These are phyloP conservation scores for Penicillium malachiteum DNA, from an alignment of 495 filamentous ascomycete species.

Conservation along the genomic window DNA sequence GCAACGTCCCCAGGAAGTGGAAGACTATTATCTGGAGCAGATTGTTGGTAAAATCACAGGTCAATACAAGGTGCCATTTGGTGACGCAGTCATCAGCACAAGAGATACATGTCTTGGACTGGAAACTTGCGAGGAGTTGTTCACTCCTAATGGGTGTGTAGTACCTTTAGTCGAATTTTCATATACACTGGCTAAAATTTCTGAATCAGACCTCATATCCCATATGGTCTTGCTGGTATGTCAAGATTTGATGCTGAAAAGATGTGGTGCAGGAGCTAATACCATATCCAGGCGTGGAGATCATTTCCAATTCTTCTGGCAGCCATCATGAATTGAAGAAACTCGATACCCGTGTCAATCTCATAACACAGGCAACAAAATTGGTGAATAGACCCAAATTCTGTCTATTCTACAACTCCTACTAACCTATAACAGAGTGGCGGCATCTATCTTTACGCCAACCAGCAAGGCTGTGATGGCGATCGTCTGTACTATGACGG, in stretches of 20 bases:
- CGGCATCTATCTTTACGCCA: conserved; percentile 75
- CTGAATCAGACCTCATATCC: conserved; percentile 30
- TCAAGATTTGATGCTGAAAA: not conserved
- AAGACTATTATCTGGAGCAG: conserved; percentile 72
- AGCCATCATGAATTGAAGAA: conserved; percentile 75
- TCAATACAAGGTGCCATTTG: conserved; percentile 63
- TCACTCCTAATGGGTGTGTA: conserved; percentile 58
- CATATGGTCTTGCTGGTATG: conserved; percentile 37
- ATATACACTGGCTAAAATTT: not conserved
- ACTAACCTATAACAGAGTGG: conserved; percentile 47
- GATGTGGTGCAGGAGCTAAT: not conserved
- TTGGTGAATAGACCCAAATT: conserved; percentile 37
- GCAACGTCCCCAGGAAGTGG: conserved; percentile 56
- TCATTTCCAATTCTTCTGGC: conserved; percentile 75
- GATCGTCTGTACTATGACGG: conserved; percentile 68
- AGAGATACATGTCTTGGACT: conserved; percentile 68
- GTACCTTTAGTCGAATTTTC: not conserved
- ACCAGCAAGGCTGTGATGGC: conserved; percentile 74
- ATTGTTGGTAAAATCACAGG: conserved; percentile 62
- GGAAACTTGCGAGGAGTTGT: conserved; percentile 81
- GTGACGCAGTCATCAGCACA: conserved; percentile 74
- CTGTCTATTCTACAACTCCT: not conserved
- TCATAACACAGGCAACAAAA: conserved; percentile 75
- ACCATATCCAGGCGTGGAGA: conserved; percentile 54
- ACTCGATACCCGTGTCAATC: conserved; percentile 66